Evolutionary conservation across 768 basidiomycete genomes (phyloP).

Genomic region (Cantharellus cinnabarinus): DNA sequence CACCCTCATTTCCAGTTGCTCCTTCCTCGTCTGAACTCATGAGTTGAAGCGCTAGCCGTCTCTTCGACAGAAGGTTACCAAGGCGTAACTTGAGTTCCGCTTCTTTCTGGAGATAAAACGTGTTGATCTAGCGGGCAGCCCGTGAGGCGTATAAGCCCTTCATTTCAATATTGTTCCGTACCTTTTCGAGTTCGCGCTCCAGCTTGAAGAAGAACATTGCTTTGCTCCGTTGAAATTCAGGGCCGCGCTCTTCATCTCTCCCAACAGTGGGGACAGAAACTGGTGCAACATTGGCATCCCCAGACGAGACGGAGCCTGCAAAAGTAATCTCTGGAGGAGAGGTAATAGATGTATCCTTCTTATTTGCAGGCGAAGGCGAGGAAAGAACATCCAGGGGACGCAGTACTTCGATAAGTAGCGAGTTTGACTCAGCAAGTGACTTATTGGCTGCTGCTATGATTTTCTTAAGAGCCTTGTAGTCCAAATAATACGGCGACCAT

Average conservation of each 20-base stretch:
- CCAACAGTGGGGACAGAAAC: constrained; percentile 29
- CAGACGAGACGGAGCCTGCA: not conserved
- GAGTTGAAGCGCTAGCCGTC: constrained; percentile 59
- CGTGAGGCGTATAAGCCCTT: not conserved
- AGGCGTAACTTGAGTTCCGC: constrained; percentile 82
- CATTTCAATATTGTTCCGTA: constrained; percentile 12
- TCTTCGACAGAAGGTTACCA: constrained; percentile 82
- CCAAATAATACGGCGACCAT: constrained; percentile 88
- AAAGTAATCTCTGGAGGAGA: not conserved
- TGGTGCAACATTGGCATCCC: constrained; percentile 15
- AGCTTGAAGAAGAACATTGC: constrained; percentile 98
- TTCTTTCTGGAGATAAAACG: constrained; percentile 94
- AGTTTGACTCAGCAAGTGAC: not conserved
- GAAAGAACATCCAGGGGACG: not conserved
- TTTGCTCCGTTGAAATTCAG: constrained; percentile 84
- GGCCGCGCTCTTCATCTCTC: constrained; percentile 52
- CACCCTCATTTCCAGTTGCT: constrained; percentile 20
- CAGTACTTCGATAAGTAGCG: not conserved
- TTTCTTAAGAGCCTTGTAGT: constrained; percentile 97
- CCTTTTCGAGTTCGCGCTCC: constrained; percentile 94
- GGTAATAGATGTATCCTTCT: not conserved
- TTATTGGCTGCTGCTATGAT: constrained; percentile 61
- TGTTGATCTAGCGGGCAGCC: constrained; percentile 54
- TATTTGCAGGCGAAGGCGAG: not conserved
- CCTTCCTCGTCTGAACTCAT: constrained; percentile 51